Evolutionary conservation across 208 protist species (phyloP), one percentile per base, ranked within the genome.

Genomic region (Novymonas esmeraldas): DNA sequence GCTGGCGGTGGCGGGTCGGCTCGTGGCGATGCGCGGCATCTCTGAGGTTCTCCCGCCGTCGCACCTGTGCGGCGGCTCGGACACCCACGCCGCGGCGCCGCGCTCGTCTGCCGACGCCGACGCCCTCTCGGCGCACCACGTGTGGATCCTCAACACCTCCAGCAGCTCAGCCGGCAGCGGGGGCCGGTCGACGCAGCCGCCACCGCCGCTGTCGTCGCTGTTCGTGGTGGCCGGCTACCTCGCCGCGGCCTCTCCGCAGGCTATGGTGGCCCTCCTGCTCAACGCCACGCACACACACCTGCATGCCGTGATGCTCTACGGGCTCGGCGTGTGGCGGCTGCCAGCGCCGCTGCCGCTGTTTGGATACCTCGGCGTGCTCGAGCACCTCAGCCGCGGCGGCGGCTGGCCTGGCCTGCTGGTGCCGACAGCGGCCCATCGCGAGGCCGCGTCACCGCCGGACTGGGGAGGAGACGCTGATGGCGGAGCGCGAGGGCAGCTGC

Each of bases 161-260:
- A 45, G 20, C 39, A 46, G 34, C 20, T 3, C 13, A 1, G 54
- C 39, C 6, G 54, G 6, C 34, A 44, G 16, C 16, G 20, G 20
- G 10, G n/a, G n/a, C 18, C 10, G 34, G n/a, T 44, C 33, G 20
- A 11, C 33, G 16, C 45, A 9, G 24, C 20, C 51, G 28, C 59
- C 62, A 2, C 81, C 77, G n/a, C 59, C 70, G 10, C 26, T 67
- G 61, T 66, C 57, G 36, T 42, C 70, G 20, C 49, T 89, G 14
- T 70, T 90, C 56, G 61, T 85, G 6, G 57, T 93, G 0, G 87
- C 87, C 16, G 87, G 87, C 9, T 93, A 91, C 61, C 60, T 91
- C 13, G 73, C 74, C 10, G 77, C 82, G 24, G 66, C 87, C 45
- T 83, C 87, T 1, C 46, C 67, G 1, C 72, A 79, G 33, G 81